Evolutionary conservation across 805 yeast genomes (phyloP), one percentile per base, ranked within the genome.

Genomic region (Monosporozyma yasuniensis): DNA sequence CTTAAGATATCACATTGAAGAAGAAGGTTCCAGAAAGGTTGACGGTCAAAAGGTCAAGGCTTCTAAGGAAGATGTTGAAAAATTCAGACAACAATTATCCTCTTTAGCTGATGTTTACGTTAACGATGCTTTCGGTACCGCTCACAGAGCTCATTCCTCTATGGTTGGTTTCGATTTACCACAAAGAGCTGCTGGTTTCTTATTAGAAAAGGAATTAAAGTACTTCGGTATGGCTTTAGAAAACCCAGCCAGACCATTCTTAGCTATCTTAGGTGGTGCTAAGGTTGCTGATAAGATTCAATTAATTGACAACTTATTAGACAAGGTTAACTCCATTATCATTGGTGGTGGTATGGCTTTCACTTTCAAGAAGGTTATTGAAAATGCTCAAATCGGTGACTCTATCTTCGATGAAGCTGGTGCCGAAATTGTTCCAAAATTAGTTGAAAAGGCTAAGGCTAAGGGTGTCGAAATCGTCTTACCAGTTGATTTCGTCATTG

Each of bases 281-380:
- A 93, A 93, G 82, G 98, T 93, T 61, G 85, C 96, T 59, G 99
- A 93, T 76, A 93, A 93, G 84, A 93, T 93, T 70, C 97, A 89
- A 78, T 83, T 93, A 75, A 93, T 93, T 67, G 98, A 93, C 77
- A 93, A 90, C 82, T 78, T 83, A 73, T 80, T 93, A 66, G 93
- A 91, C 79, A 93, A 93, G 82, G 99, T 93, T 67, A 85, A 93
- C 75, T 74, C 83, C 57, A 78, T 93, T 69, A 88, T 93, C 74
- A 83, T 93, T 66, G 98, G 99, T 71, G 99, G 99, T 78, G 99
- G 99, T 77, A 93, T 93, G 99, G 93, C 99, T 55, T 93, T 91
- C 85, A 93, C 99, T 65, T 93, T 93, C 83, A 88, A 87, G 81
- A 93, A 93, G 81, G 85, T 91, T 49, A 67, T 89, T 55, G 87